Evolutionary conservation across 2,329 filamentous ascomycete genomes (phyloP).

Genomic region (Ceratocystis ficicola): DNA sequence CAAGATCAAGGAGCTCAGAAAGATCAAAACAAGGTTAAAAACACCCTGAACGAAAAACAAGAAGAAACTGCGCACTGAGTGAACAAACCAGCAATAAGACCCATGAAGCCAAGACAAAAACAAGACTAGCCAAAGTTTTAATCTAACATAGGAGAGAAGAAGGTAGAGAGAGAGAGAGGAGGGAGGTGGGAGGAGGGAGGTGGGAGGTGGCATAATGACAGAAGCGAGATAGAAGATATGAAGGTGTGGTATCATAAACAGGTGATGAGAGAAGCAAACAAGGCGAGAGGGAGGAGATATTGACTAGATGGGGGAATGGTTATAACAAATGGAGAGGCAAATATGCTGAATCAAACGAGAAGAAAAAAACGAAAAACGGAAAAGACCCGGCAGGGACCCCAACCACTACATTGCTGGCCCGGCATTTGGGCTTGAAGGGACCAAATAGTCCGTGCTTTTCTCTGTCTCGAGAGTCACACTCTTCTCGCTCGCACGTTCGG

Average conservation of each 20-base stretch:
- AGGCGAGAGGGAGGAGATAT: neutral
- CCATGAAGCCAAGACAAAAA: neutral
- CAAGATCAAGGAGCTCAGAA: too few species aligned
- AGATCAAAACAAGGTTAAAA: neutral
- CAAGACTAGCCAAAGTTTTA: neutral
- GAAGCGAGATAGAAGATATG: neutral
- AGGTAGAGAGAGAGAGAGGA: too few species aligned
- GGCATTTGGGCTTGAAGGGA: neutral
- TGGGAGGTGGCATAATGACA: neutral
- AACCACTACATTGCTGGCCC: too few species aligned
- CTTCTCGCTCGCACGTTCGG: constrained; percentile 19
- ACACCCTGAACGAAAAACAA: neutral
- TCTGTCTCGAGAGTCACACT: constrained; percentile 11
- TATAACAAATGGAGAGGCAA: neutral
- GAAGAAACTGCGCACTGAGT: neutral
- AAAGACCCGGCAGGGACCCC: neutral
- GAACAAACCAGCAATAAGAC: neutral
- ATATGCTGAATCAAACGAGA: constrained; percentile 9
- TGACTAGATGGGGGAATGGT: neutral
- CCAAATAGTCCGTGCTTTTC: neutral
- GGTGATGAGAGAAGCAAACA: constrained; percentile 3
- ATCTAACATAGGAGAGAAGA: neutral
- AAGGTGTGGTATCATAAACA: constrained; percentile 7
- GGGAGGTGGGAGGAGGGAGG: neutral
- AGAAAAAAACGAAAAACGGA: constrained; percentile 13